These are phyloP conservation scores for Hypoxylon sp. DNA, from an alignment of 2,329 filamentous ascomycete species.

Conservation along the genomic window DNA sequence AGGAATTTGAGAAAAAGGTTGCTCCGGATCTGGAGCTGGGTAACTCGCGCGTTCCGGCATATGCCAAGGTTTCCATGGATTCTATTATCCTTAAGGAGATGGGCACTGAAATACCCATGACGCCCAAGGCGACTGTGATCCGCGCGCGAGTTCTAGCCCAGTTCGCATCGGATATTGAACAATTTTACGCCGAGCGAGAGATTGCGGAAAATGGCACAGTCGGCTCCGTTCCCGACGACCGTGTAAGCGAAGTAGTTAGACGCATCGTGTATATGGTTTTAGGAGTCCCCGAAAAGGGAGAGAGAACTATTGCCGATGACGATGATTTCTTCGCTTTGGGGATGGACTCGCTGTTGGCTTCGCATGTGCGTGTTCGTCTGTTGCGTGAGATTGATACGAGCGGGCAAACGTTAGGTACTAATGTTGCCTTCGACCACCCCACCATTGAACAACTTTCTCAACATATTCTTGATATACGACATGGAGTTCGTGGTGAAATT, in stretches of 20 bases:
- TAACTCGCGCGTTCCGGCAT: not conserved
- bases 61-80: not conserved
- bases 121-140: not conserved
- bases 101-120: not conserved
- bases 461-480: not conserved
- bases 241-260: not conserved
- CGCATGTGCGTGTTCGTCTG: not conserved
- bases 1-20: not conserved
- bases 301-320: not conserved
- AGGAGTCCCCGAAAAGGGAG: not conserved
- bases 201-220: not conserved
- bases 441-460: not conserved
- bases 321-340: not conserved
- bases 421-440: not conserved
- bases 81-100: not conserved
- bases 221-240: not conserved
- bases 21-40: not conserved
- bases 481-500: not conserved
- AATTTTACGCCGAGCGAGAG: not conserved
- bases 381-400: not conserved
- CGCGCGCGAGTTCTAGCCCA: not conserved
- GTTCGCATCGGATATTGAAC: not conserved
- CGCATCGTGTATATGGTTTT: not conserved
- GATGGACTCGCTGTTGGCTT: not conserved
- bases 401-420: not conserved